phyloP scores from a whole-genome alignment of 2,329 filamentous ascomycete species.

The Aureobasidium sp. region DNA sequence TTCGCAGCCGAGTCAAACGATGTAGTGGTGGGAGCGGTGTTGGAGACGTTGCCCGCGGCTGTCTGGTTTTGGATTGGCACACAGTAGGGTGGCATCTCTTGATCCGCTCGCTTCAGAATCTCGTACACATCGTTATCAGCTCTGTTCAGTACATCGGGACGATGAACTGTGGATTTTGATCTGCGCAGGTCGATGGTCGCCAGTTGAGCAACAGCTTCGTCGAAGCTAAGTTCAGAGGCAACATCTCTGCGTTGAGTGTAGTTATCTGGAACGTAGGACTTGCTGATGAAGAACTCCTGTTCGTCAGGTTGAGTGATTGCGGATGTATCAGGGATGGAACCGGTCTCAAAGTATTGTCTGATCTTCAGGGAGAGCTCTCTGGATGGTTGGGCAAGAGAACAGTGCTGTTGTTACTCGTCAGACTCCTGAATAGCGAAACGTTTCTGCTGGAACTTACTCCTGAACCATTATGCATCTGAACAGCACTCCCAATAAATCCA shows the following conservation, averaged over 20 bases:
- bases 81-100: neutral
- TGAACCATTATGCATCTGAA: neutral
- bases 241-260: too few relatives aligned
- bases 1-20: too few relatives aligned
- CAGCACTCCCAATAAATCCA: neutral
- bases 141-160: neutral
- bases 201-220: too few relatives aligned
- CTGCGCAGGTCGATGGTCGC: too few relatives aligned
- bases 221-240: too few relatives aligned
- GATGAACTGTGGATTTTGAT: too few relatives aligned
- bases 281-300: neutral
- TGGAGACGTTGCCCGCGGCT: too few relatives aligned
- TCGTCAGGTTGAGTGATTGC: too few relatives aligned
- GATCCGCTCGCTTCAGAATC: neutral
- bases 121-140: neutral
- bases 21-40: too few relatives aligned
- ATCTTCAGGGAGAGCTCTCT: neutral
- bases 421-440: neutral
- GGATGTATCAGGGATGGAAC: too few relatives aligned
- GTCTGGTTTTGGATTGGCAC: too few relatives aligned
- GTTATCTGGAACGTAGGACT: neutral
- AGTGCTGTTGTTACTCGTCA: neutral
- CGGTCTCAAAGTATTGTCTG: too few relatives aligned
- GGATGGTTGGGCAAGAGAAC: neutral
- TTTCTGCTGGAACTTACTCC: neutral